Conservation (phyloP, 1,284 basidiomycete genomes). For the Sanghuangporus weigelae region DNA sequence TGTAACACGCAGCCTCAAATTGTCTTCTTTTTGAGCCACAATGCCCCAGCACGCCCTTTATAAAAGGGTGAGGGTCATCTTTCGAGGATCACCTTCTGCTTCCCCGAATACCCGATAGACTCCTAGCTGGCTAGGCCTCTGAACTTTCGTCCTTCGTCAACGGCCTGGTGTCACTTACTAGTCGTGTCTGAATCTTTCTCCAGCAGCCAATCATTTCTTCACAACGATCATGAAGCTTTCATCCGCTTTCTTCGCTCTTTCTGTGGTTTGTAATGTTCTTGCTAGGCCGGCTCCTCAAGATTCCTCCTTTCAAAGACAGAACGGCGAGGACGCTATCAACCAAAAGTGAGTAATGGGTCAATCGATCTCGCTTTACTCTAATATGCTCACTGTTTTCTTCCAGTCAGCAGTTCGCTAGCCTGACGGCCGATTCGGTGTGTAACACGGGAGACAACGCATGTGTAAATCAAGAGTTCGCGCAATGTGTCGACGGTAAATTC, state of each 20-base stretch:
- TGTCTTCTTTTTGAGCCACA: neutral
- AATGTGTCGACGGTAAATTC: constrained; percentile 37
- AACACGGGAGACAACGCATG: constrained; percentile 34
- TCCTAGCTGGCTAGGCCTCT: constrained; percentile 8
- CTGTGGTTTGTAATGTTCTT: constrained; percentile 30
- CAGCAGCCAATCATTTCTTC: neutral
- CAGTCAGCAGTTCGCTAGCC: constrained; percentile 16
- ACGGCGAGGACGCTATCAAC: constrained; percentile 49
- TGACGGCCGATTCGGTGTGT: constrained; percentile 33
- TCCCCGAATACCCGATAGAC: neutral
- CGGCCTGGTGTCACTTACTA: constrained; percentile 13
- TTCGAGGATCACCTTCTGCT: neutral
- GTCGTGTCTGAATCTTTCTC: neutral
- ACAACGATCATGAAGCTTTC: constrained; percentile 10
- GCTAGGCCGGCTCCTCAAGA: constrained; percentile 33
- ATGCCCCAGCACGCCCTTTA: neutral
- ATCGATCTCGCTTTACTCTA: neutral
- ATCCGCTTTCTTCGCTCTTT: constrained; percentile 14
- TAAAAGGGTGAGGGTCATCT: neutral
- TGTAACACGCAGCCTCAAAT: neutral
- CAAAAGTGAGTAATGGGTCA: constrained; percentile 37
- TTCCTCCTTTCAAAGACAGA: constrained; percentile 36
- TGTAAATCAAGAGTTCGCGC: constrained; percentile 31
- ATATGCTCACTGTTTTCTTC: neutral
- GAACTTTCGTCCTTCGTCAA: neutral